Evolutionary conservation across 2,329 filamentous ascomycete genomes (phyloP).

Genomic region (Beauveria caledonica): DNA sequence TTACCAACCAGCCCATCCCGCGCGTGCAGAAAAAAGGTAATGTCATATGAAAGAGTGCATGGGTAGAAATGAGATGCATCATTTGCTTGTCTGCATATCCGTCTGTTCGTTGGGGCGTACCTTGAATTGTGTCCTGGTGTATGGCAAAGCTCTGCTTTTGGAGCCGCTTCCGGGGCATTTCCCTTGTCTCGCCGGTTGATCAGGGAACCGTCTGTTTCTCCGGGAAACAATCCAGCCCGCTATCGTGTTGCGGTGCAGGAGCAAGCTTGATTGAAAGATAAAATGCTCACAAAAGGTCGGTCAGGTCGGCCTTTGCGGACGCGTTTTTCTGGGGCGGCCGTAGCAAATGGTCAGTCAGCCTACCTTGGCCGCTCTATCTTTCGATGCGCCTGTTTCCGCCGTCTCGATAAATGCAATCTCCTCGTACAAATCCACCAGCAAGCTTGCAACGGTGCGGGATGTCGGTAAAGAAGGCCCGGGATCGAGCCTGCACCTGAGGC

Average conservation of each 20-base stretch:
- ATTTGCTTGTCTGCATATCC: background rate
- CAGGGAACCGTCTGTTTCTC: background rate
- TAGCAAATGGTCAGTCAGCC: background rate
- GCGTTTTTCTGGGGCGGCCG: background rate
- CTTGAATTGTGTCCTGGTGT: conserved; percentile 22
- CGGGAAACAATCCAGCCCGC: background rate
- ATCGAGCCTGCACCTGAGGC: background rate
- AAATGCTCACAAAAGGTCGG: background rate
- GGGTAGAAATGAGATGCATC: background rate
- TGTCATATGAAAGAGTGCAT: background rate
- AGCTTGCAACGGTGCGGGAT: background rate
- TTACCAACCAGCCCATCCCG: background rate
- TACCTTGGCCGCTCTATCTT: background rate
- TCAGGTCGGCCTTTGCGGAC: background rate
- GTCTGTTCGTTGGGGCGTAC: conserved; percentile 9
- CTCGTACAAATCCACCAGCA: background rate
- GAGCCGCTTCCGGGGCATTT: conserved; percentile 26
- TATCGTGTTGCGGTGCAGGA: conserved; percentile 1
- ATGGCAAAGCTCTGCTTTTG: conserved; percentile 28
- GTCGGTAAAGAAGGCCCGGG: background rate
- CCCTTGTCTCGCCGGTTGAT: background rate
- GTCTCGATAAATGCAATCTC: background rate
- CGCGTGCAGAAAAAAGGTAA: background rate
- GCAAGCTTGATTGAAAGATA: background rate
- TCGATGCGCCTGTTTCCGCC: background rate